phyloP scores from a whole-genome alignment of 2,329 filamentous ascomycete species.

The Microsporum ferrugineum region DNA sequence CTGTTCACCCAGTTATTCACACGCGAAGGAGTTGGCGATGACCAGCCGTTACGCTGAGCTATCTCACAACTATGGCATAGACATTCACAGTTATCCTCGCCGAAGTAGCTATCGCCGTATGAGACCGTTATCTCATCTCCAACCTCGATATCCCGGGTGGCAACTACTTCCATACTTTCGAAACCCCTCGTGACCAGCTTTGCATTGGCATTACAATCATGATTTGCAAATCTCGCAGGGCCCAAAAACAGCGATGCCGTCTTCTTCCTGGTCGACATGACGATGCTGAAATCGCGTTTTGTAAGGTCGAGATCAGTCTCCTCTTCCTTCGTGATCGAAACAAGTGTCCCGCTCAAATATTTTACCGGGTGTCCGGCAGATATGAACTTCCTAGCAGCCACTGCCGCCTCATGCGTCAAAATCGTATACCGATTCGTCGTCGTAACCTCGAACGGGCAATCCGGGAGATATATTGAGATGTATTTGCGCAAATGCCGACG shows the following conservation, averaged over 20 bases:
- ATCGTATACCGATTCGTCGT: conserved; percentile 94
- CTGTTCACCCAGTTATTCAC: conserved; percentile 1
- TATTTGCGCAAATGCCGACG: conserved; percentile 77
- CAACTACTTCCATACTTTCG: conserved; percentile 82
- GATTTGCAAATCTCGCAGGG: conserved; percentile 90
- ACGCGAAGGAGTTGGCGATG: conserved; percentile 22
- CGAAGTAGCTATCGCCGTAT: conserved; percentile 94
- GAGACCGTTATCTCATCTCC: conserved; percentile 95
- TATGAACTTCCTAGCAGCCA: conserved; percentile 70
- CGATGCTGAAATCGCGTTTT: conserved; percentile 92
- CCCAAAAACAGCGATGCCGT: conserved; percentile 86
- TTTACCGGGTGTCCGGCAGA: conserved; percentile 76
- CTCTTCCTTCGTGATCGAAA: conserved; percentile 83
- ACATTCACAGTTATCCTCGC: conserved; percentile 87
- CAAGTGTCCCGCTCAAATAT: conserved; percentile 82
- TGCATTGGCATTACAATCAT: conserved; percentile 91
- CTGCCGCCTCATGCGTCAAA: conserved; percentile 72
- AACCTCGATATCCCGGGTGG: conserved; percentile 65
- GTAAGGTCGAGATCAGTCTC: conserved; percentile 67
- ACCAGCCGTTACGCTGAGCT: conserved; percentile 70
- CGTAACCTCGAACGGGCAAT: conserved; percentile 89
- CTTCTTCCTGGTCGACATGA: conserved; percentile 86
- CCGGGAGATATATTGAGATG: conserved; percentile 80
- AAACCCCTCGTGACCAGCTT: conserved; percentile 71
- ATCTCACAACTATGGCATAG: conserved; percentile 80